A percentile compares a stretch with the other conserved stretches of the same genome.
phyloP scores from a whole-genome alignment of 2,329 filamentous ascomycete species.

The Mycosphaerella arachidis region DNA sequence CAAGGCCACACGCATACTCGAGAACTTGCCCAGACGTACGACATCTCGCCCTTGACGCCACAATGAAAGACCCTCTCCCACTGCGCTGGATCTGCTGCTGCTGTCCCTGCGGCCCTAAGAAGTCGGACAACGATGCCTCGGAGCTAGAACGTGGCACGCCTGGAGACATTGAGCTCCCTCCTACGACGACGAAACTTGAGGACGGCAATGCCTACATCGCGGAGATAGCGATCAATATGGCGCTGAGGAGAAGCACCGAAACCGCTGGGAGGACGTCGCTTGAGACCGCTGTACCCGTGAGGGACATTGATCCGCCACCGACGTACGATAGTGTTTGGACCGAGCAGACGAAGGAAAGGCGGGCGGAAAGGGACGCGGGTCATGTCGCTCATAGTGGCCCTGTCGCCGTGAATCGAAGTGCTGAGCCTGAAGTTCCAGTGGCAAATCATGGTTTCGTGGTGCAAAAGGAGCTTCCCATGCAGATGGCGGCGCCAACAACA shows the following conservation, averaged over 20 bases:
- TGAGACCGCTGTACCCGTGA: neutral
- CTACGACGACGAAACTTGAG: neutral
- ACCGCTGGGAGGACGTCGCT: neutral
- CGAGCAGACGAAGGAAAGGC: neutral
- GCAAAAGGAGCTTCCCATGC: too few relatives aligned
- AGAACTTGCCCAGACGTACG: neutral
- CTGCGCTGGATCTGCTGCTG: neutral
- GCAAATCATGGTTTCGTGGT: too few relatives aligned
- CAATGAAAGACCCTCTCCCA: neutral
- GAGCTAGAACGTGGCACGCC: neutral
- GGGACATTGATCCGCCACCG: neutral
- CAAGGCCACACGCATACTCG: neutral
- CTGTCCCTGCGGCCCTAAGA: neutral
- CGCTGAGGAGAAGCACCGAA: neutral
- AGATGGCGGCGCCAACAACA: too few relatives aligned
- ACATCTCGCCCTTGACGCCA: neutral
- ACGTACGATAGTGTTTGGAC: neutral
- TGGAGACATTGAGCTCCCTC: neutral
- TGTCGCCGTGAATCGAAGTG: too few relatives aligned
- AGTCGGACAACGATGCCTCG: neutral
- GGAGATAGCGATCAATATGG: conserved; percentile 2
- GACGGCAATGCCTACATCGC: neutral
- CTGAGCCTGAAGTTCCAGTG: neutral
- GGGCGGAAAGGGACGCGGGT: too few relatives aligned
- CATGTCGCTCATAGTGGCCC: too few relatives aligned